A percentile compares a stretch with the other conserved stretches of the same genome.
Evolutionary conservation across 148 eudicot species (phyloP).

Genomic region (Pharnaceum exiguum): DNA sequence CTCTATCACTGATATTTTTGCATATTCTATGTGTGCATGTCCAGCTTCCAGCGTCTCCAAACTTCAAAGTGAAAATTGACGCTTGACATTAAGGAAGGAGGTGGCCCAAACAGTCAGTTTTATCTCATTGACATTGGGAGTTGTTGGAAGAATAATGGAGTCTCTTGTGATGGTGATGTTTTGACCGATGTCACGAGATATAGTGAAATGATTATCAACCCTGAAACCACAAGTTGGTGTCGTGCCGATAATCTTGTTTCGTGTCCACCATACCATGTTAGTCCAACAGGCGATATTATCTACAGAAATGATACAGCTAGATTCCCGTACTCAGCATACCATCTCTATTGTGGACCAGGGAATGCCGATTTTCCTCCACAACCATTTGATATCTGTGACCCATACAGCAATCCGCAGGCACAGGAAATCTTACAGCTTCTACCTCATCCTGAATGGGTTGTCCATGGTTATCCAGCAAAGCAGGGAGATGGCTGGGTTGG

Average conservation of each 20-base stretch:
- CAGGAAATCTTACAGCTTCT: conserved; percentile 36
- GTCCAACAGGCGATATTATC: conserved; percentile 23
- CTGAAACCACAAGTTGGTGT: conserved; percentile 41
- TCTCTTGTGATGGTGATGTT: conserved; percentile 41
- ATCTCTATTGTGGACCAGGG: conserved; percentile 50
- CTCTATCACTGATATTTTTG: not conserved
- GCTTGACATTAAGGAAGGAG: conserved; percentile 41
- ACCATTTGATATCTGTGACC: conserved; percentile 35
- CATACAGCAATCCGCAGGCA: conserved; percentile 38
- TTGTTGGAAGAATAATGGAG: conserved; percentile 64
- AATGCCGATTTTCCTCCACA: conserved; percentile 31
- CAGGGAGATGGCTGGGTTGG: conserved; percentile 42
- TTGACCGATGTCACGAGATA: conserved; percentile 50
- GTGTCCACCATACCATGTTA: conserved; percentile 47
- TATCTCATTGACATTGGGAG: conserved; percentile 58
- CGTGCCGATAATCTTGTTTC: conserved; percentile 16
- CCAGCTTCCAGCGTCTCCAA: conserved; percentile 47
- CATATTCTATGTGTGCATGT: too few species aligned
- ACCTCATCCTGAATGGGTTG: conserved; percentile 39
- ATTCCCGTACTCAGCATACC: conserved; percentile 49
- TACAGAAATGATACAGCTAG: conserved; percentile 30
- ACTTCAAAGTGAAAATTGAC: conserved; percentile 46
- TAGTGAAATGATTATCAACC: conserved; percentile 55
- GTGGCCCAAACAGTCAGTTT: conserved; percentile 46
- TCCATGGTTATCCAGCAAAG: conserved; percentile 31